Base-by-base conservation (phyloP, 345 rosid genomes). In the Anastatica hierochuntica region DNA sequence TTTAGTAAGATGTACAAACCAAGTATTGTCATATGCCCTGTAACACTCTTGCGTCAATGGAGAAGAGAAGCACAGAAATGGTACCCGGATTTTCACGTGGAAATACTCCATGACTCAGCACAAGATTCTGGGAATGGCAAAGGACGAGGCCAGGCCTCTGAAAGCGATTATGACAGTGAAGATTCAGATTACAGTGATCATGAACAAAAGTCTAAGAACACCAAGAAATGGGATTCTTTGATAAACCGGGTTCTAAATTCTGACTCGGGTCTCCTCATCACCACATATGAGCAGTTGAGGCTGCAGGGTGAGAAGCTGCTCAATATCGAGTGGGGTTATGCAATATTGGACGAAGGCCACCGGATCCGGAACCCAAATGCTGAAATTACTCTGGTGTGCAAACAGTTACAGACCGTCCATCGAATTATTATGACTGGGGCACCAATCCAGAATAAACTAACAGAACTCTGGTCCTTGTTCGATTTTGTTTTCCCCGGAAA, bases 401-500 rank as follows among this genome's bases (percentile, higher is more conserved):
- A 92, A 74, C 95, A 92, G 78, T 79, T 92, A 47, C 98, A 88
- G 76, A 92, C 97, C 5, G 83, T 88, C 71, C 95, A 92, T 49
- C 82, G 95, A 3, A 73, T 92, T 57, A 88, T 92, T 57, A 88
- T 92, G 98, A 92, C 95, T 17, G 98, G 98, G 2, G 82, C 98
- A 59, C 98, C 98, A 23, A 92, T 92, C 63, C 96, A 92, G 74
- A 92, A 92, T 73, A 88, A 76, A 75, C 79, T 92, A 58, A 69
- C 78, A 12, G 98, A 92, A 64, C 70, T 92, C 18, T 92, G 98
- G 96, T 92, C 97, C 62, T 68, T 92, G 65, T 92, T 92, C 70
- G 98, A 88, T 81, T 92, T 92, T 72, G 97, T 92, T 60, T 92
- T 92, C 74, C 98, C 98, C 18, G 96, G 98, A 34, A 92, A 92